Evolutionary conservation across 495 filamentous ascomycete species (phyloP), one percentile per base, ranked within the genome.

Genomic region (Antarctomyces pellizariae): DNA sequence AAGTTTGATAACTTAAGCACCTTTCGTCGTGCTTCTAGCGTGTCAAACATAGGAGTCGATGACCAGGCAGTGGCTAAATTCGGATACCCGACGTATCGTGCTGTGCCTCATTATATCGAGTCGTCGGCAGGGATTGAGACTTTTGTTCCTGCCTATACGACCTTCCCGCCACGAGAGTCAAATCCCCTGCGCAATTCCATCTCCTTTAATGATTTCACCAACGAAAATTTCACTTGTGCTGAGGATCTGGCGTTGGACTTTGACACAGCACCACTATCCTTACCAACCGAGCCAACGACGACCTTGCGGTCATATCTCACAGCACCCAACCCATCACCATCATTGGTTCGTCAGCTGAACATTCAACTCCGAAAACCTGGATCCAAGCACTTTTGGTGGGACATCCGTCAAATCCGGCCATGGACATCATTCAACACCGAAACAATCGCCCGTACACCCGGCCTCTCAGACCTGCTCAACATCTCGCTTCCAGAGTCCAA

Each of bases 371-470:
- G 64, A 14, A 66, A 78, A 20, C 70, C 71, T 22, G 46, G 70
- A 38, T 67, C 75, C 41, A 71, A 70, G 40, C 73, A 89, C 43
- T 84, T 78, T 43, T 93, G 82, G 82, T 93, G 75, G 75, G 82
- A 93, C 36, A 62, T 91, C 29, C 75, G 82, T 26, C 82, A 89
- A 38, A 55, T 91, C 34, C 69, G 74, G 25, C 59, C 65, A 35
- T 93, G 82, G 82, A 58, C 57, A 22, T 59, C 64, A 32, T 91
- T 91, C 59, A 73, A 60, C 28, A 49, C 78, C 13, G 42, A 50
- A 24, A 70, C 71, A 27, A 75, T 93, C 47, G 57, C 65, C 35
- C 55, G 65, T n/a, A 61, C 90, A 25, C 69, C 67, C 1, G 64
- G 64, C 8, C 73, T 89, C 24, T 58, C 67, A 12, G 54, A 59